Base-by-base conservation (phyloP, 192 early-diverging fungal species). In the Backusella psychrophila region DNA sequence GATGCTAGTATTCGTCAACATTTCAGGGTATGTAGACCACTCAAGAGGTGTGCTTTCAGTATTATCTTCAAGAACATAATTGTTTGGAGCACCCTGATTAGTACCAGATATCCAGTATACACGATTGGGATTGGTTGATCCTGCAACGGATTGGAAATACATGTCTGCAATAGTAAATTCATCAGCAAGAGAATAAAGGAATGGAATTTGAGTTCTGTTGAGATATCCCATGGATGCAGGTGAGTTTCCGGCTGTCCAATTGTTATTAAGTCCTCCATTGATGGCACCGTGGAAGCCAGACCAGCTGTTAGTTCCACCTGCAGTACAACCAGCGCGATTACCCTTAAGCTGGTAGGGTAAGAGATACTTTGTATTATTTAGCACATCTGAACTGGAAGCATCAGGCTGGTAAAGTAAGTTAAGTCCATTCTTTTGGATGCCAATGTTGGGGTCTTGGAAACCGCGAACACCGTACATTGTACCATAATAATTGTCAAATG, bases 401-500 rank as follows among this genome's bases (percentile, higher is more conserved):
- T 74, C 44, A 15, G 77, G 77, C 12, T 78, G 77, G 44, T 78
- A 78, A 33, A 68, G 74, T 12, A 77, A 41, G 56, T 38, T 73
- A 2, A 69, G 59, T 19, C 77, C 77, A 59, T 78, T 74, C 8
- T 9, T 31, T 69, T 78, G 77, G 5, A 78, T 74, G 2, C 65
- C 73, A 26, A 74, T 72, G 49, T 78, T 74, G n/a, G 77, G 77
- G 34, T 78, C 77, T 31, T 70, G 56, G 49, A 76, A 76, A 3
- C 75, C 75, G 21, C 75, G 44, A 19, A 76, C 75, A 41, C 75
- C 75, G 15, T 44, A 46, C 75, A 76, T 76, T 1, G 75, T 78
- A 15, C 77, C 77, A 59, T 73, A 73, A 46, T 74, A 78, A 41
- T 74, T 41, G 26, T 78, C 72, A 70, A 78, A 78, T 26, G 77